Evolutionary conservation across 805 yeast species (phyloP), one percentile per base, ranked within the genome.

Genomic region (Maudiozyma pseudohumilis): DNA sequence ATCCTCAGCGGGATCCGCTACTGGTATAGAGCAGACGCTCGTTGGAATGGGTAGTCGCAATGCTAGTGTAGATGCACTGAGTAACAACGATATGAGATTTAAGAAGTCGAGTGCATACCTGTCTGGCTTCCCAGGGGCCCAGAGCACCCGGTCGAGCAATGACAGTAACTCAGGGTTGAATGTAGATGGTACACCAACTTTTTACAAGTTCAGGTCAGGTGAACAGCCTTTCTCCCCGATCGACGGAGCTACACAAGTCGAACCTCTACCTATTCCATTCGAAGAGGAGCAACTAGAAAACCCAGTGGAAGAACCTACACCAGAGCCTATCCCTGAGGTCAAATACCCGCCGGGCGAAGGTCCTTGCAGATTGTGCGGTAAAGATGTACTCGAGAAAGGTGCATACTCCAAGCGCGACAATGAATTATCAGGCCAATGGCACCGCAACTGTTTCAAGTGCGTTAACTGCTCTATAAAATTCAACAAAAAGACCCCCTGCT

Each of bases 391-490:
- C 4, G 39, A 26, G 3, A 36, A 36, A 24, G 30, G 30, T 22
- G 32, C 30, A 5, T 36, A 24, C 18, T 29, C 34, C 5, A 32
- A 35, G 26, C 19, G 32, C 11, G 34, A 32, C 4, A 33, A 29
- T 17, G 87, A 80, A 52, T 63, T 83, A 33, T 73, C 86, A 1
- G 97, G 97, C 0, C 89, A 87, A 56, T 89, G 97, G 97, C 98
- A 89, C 55, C 69, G 94, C 28, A 61, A 68, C 13, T 89, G 98
- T 56, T 88, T 89, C 66, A 64, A 65, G 11, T 89, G 98, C 64
- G 61, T 68, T 16, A 59, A 65, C 10, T 89, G 97, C 63, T 60
- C 60, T 8, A 53, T 68, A 2, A 60, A 59, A 27, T 83, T 83
- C 60, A 69, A 66, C 45, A 81, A 77, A 49, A 68, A 72, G 11